These are phyloP conservation scores for Cutaneotrichosporon sp. DNA, from an alignment of 1,284 basidiomycete species.

Conservation along the genomic window DNA sequence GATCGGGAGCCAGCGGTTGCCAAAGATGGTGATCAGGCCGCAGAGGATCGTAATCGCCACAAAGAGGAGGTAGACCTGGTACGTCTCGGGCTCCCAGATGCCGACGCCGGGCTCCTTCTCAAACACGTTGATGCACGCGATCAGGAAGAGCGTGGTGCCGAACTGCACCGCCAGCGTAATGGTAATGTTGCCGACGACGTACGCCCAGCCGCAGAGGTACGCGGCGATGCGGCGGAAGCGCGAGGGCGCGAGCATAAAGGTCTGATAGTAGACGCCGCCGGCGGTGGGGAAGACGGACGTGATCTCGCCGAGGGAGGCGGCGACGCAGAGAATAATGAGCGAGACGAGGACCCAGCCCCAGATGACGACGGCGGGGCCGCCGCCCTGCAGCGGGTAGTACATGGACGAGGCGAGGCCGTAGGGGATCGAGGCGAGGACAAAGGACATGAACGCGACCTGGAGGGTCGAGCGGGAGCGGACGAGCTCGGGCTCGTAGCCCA, in stretches of 20 bases:
- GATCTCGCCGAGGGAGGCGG: slow-evolving; percentile 56
- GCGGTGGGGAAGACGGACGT: slow-evolving; percentile 56
- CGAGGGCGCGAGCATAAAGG: slow-evolving; percentile 53
- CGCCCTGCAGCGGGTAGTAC: slow-evolving; percentile 19
- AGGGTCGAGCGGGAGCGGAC: slow-evolving; percentile 17
- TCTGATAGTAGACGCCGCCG: slow-evolving; percentile 57
- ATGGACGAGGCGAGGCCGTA: slow-evolving; percentile 27
- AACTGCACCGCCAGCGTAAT: slow-evolving; percentile 31
- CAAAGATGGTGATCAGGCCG: slow-evolving; percentile 53
- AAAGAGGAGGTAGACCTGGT: slow-evolving; percentile 54
- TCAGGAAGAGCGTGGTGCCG: slow-evolving; percentile 56
- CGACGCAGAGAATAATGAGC: slow-evolving; percentile 55
- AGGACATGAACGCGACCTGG: slow-evolving; percentile 35
- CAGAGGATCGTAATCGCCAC: slow-evolving; percentile 53
- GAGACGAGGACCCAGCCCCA: slow-evolving; percentile 57
- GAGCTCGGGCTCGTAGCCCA: slow-evolving; percentile 25
- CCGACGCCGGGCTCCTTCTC: slow-evolving; percentile 39
- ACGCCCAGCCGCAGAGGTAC: slow-evolving; percentile 57
- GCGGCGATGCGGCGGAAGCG: slow-evolving; percentile 53
- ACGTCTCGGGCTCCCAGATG: slow-evolving; percentile 44
- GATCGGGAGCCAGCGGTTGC: slow-evolving; percentile 47
- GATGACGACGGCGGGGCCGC: slow-evolving; percentile 54
- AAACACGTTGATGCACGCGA: slow-evolving; percentile 55
- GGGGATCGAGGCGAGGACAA: slow-evolving; percentile 40
- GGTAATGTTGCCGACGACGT: slow-evolving; percentile 57